These are phyloP conservation scores for Starmerella floricola DNA, from an alignment of 805 yeast genomes.

Conservation along the genomic window DNA sequence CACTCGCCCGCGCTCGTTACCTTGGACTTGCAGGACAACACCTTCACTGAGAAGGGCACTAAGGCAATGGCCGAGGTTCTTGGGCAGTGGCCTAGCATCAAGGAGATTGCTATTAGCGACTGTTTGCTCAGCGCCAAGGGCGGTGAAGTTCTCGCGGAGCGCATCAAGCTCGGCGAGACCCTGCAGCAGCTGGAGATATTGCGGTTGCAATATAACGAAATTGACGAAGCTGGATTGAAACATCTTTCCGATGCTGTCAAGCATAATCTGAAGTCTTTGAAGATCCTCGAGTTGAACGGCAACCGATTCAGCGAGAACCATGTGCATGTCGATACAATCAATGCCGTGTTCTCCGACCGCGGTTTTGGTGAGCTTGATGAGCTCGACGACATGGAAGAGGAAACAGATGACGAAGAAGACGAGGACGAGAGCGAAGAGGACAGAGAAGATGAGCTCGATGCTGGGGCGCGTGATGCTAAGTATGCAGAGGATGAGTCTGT, in stretches of 20 bases:
- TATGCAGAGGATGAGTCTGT: constrained; percentile 34
- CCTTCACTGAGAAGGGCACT: constrained; percentile 65
- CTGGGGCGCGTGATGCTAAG: constrained; percentile 34
- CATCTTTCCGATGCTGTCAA: constrained; percentile 45
- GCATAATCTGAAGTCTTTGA: constrained; percentile 46
- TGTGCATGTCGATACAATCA: constrained; percentile 49
- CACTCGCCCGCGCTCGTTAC: constrained; percentile 47
- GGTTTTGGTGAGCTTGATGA: constrained; percentile 82
- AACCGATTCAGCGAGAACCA: constrained; percentile 86
- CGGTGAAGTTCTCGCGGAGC: constrained; percentile 40
- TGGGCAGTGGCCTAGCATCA: constrained; percentile 50
- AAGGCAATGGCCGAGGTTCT: constrained; percentile 50
- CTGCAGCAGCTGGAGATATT: constrained; percentile 40
- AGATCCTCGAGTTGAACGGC: constrained; percentile 76
- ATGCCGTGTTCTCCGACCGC: constrained; percentile 51
- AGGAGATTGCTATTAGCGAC: constrained; percentile 78
- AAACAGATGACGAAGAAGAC: constrained; percentile 52
- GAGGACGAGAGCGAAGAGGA: constrained; percentile 46
- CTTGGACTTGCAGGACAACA: constrained; percentile 88
- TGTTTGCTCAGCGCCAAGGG: constrained; percentile 76
- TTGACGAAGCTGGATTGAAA: constrained; percentile 53
- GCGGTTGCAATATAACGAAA: constrained; percentile 80
- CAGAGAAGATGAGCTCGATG: constrained; percentile 37
- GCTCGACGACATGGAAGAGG: constrained; percentile 86
- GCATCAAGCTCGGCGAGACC: constrained; percentile 21